Evolutionary conservation across 257 asterid species (phyloP).

Genomic region (Ajuga chamaepitys): DNA sequence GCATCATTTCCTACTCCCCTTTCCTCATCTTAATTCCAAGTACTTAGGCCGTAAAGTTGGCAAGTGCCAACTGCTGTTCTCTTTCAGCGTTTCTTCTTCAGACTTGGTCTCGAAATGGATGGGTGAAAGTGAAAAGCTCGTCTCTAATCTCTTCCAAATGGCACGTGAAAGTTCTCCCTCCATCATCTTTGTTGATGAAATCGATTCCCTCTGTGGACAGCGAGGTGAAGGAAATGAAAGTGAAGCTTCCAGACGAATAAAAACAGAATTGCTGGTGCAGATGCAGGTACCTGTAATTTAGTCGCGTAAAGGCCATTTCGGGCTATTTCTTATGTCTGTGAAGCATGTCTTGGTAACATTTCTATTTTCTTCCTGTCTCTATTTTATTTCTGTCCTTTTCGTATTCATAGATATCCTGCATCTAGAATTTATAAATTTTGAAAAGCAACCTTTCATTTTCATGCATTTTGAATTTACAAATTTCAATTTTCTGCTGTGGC

Average conservation of each 20-base stretch:
- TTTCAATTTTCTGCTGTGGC: neutral
- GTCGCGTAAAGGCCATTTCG: neutral
- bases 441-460: neutral
- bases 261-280: conserved; percentile 94
- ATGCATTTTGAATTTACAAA: too few species aligned
- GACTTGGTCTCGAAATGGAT: conserved; percentile 99
- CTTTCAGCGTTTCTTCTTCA: conserved; percentile 86
- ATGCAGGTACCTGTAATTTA: conserved; percentile 71
- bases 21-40: conserved; percentile 15
- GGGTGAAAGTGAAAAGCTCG: conserved; percentile 99
- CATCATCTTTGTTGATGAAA: conserved; percentile 88
- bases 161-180: conserved; percentile 98
- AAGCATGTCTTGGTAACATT: neutral
- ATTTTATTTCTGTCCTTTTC: neutral
- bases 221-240: conserved; percentile 99
- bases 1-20: neutral
- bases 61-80: conserved; percentile 50
- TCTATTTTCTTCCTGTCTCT: too few species aligned
- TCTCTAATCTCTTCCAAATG: conserved; percentile 94
- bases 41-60: conserved; percentile 44
- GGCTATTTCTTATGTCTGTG: neutral
- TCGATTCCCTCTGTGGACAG: conserved; percentile 87
- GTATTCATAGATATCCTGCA: neutral
- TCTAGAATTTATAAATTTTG: neutral
- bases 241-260: conserved; percentile 96